Conservation (phyloP, 140 eudicot species). For the Oenanthe javanica region DNA sequence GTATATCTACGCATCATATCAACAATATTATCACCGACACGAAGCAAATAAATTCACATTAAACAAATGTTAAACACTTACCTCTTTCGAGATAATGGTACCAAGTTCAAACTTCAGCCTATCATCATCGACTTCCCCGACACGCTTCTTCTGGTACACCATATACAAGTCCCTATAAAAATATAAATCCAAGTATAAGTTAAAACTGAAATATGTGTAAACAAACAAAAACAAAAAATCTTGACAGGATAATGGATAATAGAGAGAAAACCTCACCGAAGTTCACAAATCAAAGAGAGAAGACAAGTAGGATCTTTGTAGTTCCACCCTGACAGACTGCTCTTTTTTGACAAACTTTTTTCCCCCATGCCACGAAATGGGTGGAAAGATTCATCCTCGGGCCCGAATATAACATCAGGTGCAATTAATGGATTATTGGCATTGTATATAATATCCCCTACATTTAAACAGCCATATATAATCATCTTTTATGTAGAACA, state of each 20-base stretch:
- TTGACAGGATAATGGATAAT: not conserved
- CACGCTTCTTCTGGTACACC: slow-evolving; percentile 71
- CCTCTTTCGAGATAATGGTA: slow-evolving; percentile 80
- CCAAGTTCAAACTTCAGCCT: slow-evolving; percentile 80
- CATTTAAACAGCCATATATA: slow-evolving; percentile 1
- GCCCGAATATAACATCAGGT: slow-evolving; percentile 87
- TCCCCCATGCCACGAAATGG: slow-evolving; percentile 33
- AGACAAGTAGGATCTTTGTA: slow-evolving; percentile 71
- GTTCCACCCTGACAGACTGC: slow-evolving; percentile 64
- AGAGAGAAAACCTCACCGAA: slow-evolving; percentile 37
- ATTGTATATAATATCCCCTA: slow-evolving; percentile 94
- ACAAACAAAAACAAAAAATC: not conserved
- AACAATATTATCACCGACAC: not conserved
- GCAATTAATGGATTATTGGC: slow-evolving; percentile 65
- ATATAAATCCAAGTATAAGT: slow-evolving; percentile 2
- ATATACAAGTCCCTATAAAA: slow-evolving; percentile 51
- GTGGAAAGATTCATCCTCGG: slow-evolving; percentile 65
- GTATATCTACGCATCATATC: no score
- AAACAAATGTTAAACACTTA: slow-evolving; percentile 15
- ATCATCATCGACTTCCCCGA: slow-evolving; percentile 82
- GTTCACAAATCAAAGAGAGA: slow-evolving; percentile 59
- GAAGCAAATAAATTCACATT: not conserved
- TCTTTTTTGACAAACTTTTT: slow-evolving; percentile 34
- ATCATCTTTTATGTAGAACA: not conserved
- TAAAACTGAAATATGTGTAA: not conserved